Evolutionary conservation across 2,329 filamentous ascomycete genomes (phyloP).

Genomic region (Colletotrichum eremochloae): DNA sequence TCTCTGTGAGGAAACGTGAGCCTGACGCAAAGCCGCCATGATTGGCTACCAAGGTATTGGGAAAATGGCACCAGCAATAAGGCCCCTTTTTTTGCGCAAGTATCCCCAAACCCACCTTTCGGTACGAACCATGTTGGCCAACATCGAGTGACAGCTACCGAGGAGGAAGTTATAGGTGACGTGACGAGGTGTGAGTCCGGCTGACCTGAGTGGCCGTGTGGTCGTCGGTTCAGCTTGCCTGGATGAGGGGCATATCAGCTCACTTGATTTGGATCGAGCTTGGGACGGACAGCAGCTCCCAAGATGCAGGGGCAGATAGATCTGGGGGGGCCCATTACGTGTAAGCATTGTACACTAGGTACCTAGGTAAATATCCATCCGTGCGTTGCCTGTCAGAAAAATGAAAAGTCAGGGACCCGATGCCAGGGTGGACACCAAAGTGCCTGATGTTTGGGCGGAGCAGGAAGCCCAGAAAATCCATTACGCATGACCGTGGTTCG

Average conservation of each 20-base stretch:
- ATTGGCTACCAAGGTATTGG: slow-evolving; percentile 10
- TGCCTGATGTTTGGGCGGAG: neutral
- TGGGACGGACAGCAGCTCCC: neutral
- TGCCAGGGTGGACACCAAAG: neutral
- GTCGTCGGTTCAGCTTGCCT: slow-evolving; percentile 3
- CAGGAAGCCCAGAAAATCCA: slow-evolving; percentile 22
- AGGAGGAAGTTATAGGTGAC: slow-evolving; percentile 1
- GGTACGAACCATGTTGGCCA: slow-evolving; percentile 10
- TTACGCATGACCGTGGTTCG: slow-evolving; percentile 40
- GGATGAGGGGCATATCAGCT: slow-evolving; percentile 19
- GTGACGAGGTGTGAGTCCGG: slow-evolving; percentile 5
- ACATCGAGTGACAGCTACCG: slow-evolving; percentile 14
- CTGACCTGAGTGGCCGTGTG: neutral
- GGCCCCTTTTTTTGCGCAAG: slow-evolving; percentile 6
- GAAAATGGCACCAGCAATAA: slow-evolving; percentile 8
- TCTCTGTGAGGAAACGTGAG: neutral
- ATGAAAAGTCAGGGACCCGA: slow-evolving; percentile 1
- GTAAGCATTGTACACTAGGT: too few species aligned
- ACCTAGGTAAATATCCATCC: too few species aligned
- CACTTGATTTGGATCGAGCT: slow-evolving; percentile 9
- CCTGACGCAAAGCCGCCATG: slow-evolving; percentile 1
- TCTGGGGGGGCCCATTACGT: slow-evolving; percentile 10
- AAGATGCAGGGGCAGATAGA: slow-evolving; percentile 3
- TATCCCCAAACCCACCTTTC: neutral
- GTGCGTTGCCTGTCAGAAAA: slow-evolving; percentile 8